Evolutionary conservation across 768 basidiomycete genomes (phyloP).

Genomic region (Nevesoporus exiguus): DNA sequence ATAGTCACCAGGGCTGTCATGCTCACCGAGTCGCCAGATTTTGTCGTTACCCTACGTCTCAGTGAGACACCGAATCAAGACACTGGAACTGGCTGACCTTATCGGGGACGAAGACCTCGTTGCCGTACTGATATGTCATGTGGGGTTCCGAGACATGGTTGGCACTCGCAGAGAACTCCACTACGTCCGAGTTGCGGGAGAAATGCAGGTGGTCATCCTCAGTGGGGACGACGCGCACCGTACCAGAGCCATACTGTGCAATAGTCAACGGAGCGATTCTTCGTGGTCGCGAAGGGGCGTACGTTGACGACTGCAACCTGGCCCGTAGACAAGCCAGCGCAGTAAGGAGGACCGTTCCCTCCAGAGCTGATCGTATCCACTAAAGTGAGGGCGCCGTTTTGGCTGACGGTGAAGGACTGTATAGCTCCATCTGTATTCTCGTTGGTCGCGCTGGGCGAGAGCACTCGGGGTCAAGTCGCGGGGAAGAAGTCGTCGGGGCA

Average conservation of each 20-base stretch:
- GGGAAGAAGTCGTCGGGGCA: neutral
- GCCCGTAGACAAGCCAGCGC: slow-evolving; percentile 48
- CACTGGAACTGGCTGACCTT: slow-evolving; percentile 39
- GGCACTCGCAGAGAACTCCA: slow-evolving; percentile 49
- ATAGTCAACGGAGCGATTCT: neutral
- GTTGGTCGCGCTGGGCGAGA: slow-evolving; percentile 50
- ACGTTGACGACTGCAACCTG: slow-evolving; percentile 61
- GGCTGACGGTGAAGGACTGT: slow-evolving; percentile 54
- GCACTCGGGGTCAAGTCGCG: neutral
- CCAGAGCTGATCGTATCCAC: slow-evolving; percentile 47
- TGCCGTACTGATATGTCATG: slow-evolving; percentile 54
- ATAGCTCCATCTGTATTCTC: slow-evolving; percentile 44
- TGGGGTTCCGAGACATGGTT: slow-evolving; percentile 55
- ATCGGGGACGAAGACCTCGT: slow-evolving; percentile 63
- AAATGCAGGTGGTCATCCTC: slow-evolving; percentile 36
- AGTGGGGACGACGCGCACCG: slow-evolving; percentile 51
- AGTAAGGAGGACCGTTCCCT: slow-evolving; percentile 52
- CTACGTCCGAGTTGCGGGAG: slow-evolving; percentile 33
- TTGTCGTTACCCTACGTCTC: slow-evolving; percentile 55
- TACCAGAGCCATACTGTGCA: slow-evolving; percentile 49
- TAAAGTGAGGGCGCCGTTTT: slow-evolving; percentile 42
- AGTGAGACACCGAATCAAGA: neutral
- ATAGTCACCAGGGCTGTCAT: slow-evolving; percentile 43
- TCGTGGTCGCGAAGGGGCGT: slow-evolving; percentile 10
- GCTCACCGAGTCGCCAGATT: slow-evolving; percentile 59